Conservation (phyloP, 2,329 filamentous ascomycete species). For the Fonsecaea pugnacius region DNA sequence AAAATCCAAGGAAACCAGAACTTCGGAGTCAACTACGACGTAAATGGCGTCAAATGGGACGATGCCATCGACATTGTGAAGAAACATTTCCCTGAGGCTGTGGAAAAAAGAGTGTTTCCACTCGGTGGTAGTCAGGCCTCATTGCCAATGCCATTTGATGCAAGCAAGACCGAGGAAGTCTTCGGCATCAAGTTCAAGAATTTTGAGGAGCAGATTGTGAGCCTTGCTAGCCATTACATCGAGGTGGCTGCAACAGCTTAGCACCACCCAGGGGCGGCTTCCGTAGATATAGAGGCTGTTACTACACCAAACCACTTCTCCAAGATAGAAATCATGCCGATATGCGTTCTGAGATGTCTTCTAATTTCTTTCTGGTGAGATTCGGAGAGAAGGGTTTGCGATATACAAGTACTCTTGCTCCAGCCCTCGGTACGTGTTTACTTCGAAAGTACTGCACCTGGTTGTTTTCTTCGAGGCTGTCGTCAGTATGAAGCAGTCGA, state of each 20-base stretch:
- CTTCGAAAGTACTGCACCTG: neutral
- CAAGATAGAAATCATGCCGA: neutral
- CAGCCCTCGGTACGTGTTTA: neutral
- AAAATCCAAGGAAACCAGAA: conserved; percentile 28
- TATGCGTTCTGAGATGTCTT: no score
- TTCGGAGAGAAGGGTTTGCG: no score
- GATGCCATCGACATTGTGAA: conserved; percentile 49
- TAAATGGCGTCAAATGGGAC: conserved; percentile 42
- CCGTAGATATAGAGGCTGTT: neutral
- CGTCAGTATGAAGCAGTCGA: neutral
- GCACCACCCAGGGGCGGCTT: neutral
- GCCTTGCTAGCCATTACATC: conserved; percentile 26
- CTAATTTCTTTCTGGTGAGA: no score
- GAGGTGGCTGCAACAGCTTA: conserved; percentile 14
- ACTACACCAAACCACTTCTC: neutral
- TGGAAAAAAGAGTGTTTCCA: conserved; percentile 47
- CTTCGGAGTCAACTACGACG: conserved; percentile 29
- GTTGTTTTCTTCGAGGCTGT: neutral
- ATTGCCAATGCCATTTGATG: conserved; percentile 56
- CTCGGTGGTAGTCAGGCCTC: conserved; percentile 59
- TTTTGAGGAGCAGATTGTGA: conserved; percentile 44
- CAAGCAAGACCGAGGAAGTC: conserved; percentile 48
- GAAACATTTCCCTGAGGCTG: conserved; percentile 49
- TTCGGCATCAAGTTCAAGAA: conserved; percentile 48
- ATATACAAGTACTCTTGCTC: no score